Evolutionary conservation across 2,329 filamentous ascomycete species (phyloP).

Genomic region (Xylariomycetidae sp.): DNA sequence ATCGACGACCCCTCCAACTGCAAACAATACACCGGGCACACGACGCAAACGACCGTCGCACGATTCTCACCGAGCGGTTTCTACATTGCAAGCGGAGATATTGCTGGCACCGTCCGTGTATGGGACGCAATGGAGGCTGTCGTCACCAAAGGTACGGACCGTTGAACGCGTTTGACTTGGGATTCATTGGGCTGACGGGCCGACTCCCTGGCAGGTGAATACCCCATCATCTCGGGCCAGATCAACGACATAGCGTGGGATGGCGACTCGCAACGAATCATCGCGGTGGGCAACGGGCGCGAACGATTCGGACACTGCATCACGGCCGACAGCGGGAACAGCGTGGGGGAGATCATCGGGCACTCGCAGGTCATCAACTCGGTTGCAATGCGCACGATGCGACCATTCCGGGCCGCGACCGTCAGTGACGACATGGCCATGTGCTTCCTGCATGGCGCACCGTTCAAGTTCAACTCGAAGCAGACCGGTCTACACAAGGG

Average conservation of each 20-base stretch:
- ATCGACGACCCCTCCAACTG: constrained; percentile 82
- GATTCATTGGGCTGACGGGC: constrained; percentile 8
- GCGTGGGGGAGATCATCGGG: constrained; percentile 86
- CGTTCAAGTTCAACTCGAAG: constrained; percentile 94
- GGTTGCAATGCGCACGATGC: constrained; percentile 81
- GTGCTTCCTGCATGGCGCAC: constrained; percentile 88
- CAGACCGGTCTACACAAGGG: constrained; percentile 73
- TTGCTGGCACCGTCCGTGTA: constrained; percentile 75
- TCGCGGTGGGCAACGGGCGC: constrained; percentile 91
- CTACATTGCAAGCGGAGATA: constrained; percentile 90
- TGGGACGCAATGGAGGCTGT: constrained; percentile 87
- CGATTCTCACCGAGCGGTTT: constrained; percentile 92
- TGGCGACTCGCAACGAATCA: constrained; percentile 91
- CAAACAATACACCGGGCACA: constrained; percentile 91
- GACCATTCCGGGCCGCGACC: constrained; percentile 86
- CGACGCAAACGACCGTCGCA: constrained; percentile 80
- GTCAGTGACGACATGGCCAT: constrained; percentile 84
- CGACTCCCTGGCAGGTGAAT: constrained; percentile 56
- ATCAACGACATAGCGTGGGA: constrained; percentile 98
- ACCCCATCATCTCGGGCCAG: constrained; percentile 85
- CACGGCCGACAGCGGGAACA: constrained; percentile 92
- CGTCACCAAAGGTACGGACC: constrained; percentile 70
- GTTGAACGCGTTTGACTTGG: no score
- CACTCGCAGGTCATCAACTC: constrained; percentile 89
- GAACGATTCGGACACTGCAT: constrained; percentile 92